phyloP scores from a whole-genome alignment of 768 basidiomycete species.

The Lentinula aciculospora region DNA sequence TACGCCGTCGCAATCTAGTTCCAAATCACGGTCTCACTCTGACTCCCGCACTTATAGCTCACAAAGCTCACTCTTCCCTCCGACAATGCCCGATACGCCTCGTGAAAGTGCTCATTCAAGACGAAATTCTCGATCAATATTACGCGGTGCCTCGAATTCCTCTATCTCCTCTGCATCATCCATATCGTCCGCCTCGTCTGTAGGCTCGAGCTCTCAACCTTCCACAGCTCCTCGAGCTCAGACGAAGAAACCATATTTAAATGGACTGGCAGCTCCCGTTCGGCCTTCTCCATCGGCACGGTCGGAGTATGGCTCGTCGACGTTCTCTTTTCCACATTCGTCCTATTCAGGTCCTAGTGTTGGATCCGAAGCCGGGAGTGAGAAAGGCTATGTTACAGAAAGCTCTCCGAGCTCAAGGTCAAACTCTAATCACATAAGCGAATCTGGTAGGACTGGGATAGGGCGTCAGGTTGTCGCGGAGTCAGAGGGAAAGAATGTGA shows the following conservation, averaged over 20 bases:
- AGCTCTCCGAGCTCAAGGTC: not conserved
- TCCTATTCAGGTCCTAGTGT: not conserved
- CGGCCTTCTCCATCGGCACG: conserved; percentile 14
- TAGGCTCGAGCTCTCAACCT: not conserved
- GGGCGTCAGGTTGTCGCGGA: not conserved
- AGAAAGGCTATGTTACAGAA: not conserved
- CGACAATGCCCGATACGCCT: conserved; percentile 24
- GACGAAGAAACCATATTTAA: conserved; percentile 5
- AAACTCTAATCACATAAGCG: not conserved
- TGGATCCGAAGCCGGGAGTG: not conserved
- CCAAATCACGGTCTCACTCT: not conserved
- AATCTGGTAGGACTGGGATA: not conserved
- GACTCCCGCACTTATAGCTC: conserved; percentile 19
- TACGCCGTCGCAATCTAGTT: conserved; percentile 5
- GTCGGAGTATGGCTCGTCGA: conserved; percentile 13
- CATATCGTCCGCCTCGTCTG: conserved; percentile 19
- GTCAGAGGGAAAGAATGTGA: not conserved
- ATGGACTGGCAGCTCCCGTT: conserved; percentile 10
- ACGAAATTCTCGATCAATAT: conserved; percentile 18
- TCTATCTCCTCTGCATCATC: conserved; percentile 17
- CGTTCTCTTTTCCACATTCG: conserved; percentile 2
- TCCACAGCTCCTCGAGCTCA: not conserved
- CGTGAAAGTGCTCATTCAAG: conserved; percentile 13
- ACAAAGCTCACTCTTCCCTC: conserved; percentile 17
- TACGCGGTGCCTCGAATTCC: conserved; percentile 1